phyloP scores from a whole-genome alignment of 257 asterid species.

The Leptodermis oblonga region DNA sequence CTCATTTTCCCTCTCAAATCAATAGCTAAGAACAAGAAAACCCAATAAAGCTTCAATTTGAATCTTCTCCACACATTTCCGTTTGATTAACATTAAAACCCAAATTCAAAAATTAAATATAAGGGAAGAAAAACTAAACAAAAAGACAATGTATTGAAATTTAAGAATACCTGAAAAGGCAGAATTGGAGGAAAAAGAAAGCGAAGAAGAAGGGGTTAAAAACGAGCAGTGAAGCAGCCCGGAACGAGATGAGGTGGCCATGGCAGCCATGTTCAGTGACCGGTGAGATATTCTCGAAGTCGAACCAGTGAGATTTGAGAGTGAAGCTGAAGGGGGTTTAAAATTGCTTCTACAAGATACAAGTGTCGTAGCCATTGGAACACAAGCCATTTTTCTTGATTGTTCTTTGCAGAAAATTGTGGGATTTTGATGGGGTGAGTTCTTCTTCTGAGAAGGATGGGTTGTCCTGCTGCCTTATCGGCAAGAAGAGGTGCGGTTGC shows the following conservation, averaged over 20 bases:
- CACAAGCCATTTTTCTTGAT: slow-evolving; percentile 43
- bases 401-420: not conserved
- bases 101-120: not conserved
- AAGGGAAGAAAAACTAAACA: not conserved
- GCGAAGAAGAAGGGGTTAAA: slow-evolving; percentile 36
- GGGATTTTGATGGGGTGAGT: not conserved
- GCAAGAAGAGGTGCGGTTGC: not conserved
- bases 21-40: not conserved
- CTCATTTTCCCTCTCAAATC: too few species aligned
- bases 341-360: slow-evolving; percentile 14
- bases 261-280: slow-evolving; percentile 32
- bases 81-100: not conserved
- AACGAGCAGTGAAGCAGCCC: slow-evolving; percentile 59
- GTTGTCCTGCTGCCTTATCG: slow-evolving; percentile 4
- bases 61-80: not conserved
- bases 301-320: slow-evolving; percentile 42
- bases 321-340: slow-evolving; percentile 55
- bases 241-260: slow-evolving; percentile 23
- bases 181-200: slow-evolving; percentile 48
- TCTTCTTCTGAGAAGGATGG: not conserved
- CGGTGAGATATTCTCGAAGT: slow-evolving; percentile 31
- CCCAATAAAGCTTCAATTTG: not conserved
- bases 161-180: slow-evolving; percentile 51
- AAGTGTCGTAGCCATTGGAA: slow-evolving; percentile 49
- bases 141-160: not conserved